Base-by-base conservation (phyloP, 805 yeast species). In the Wickerhamiella lipophila region DNA sequence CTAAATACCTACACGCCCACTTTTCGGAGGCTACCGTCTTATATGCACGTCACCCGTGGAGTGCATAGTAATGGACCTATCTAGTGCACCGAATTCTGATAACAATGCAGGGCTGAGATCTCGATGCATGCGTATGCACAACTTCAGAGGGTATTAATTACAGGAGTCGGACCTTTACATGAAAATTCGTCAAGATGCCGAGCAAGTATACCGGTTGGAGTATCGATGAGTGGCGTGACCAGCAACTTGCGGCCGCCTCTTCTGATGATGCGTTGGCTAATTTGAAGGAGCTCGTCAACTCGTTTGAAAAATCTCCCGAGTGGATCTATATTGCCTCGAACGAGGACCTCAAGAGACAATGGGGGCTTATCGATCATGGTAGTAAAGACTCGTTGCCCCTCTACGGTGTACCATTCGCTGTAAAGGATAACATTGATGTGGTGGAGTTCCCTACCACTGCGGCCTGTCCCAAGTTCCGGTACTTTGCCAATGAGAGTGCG, bases 321-420 rank as follows among this genome's bases (percentile, higher is more conserved):
- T 92, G 97, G 97, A 88, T 89, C 59, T 78, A 94, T 3, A 62
- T 86, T 19, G 81, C 83, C 2, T 60, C 83, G 3, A 65, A 67
- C 25, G 81, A 76, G n/a, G 75, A 76, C 55, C 65, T 89, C 46
- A 57, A 61, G 35, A 82, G 79, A 55, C 97, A 89, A 65, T 85
- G 95, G 87, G 72, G 72, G 45, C 75, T 78, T 34, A 68, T 88
- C 3, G 51, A 56, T 8, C 54, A 53, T 23, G 39, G 50, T 15
- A 49, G 39, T 26, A 27, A 39, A 22, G 51, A 62, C 53, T 53
- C 54, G 7, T 56, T 64, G 13, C 84, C 86, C 13, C 72, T 89
- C 23, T 89, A 79, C 60, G 97, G 97, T 64, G 97, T 92, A 2
- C 98, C 98, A 1, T 75, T 86, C 41, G 98, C 96, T 13, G 77